Base-by-base conservation (phyloP, 2,329 filamentous ascomycete species). In the Meredithiella fracta region DNA sequence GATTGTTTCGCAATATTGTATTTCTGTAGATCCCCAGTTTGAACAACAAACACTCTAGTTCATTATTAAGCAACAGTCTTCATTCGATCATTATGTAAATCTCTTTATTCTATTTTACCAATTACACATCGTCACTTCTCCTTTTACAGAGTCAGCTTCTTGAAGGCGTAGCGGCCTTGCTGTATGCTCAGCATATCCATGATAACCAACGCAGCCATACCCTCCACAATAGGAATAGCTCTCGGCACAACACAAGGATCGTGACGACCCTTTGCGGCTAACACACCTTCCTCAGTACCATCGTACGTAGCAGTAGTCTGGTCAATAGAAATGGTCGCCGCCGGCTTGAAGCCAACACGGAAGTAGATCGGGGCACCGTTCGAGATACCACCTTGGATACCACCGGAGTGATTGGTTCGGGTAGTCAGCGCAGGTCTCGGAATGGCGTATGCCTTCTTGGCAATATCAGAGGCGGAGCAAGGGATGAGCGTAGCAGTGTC, bases 351-450 rank as follows among this genome's bases (percentile, higher is more conserved):
- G 15, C 80, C 90, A 3, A 95, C 83, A 53, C 85, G 82, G 79
- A 97, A 97, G 76, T 92, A 97, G 71, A 97, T 88, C 58, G 83
- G 84, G 38, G 87, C 86, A 58, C 91, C 92, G 69, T 97, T 97
- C 53, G 85, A 84, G 69, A 97, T 97, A 54, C 91, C 91, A 47
- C 91, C 92, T 72, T 97, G 91, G 62, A 97, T 87, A 61, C 91
- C 92, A 11, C 91, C 91, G 1, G 85, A 91, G 74, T 95, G 89
- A 74, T 97, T 97, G 25, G 91, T 96, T 73, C 85, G 86, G 56
- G 91, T 96, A 7, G 82, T 83, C 54, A 96, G 77, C 17, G 85
- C 79, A 1, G 60, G 60, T 58, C 73, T 71, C 29, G 72, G 68
- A 15, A 75, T 67, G 29, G 73, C 73, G 50, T 65, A 66, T 23